These are phyloP conservation scores for Tricharina praecox DNA, from an alignment of 495 filamentous ascomycete species.

Conservation along the genomic window DNA sequence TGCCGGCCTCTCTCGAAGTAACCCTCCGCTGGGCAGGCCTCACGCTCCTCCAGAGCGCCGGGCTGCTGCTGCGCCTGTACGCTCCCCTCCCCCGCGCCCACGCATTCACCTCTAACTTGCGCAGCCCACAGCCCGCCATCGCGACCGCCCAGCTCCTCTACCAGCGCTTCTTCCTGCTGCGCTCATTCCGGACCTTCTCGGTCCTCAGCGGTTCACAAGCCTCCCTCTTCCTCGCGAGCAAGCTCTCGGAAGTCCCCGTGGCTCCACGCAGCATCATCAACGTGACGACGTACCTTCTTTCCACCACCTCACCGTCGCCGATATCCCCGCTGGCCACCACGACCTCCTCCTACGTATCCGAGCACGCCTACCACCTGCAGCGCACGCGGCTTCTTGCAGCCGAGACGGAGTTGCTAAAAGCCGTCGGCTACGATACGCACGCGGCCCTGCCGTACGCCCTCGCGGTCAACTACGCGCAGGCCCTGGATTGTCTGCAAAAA, in stretches of 20 bases:
- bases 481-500: conserved; percentile 44
- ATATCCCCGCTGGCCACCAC: conserved; percentile 38
- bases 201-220: conserved; percentile 64
- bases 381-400: conserved; percentile 45
- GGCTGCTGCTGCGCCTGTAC: conserved; percentile 56
- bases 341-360: conserved; percentile 53
- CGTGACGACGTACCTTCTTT: conserved; percentile 68
- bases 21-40: conserved; percentile 49
- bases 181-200: conserved; percentile 15
- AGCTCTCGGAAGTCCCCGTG: conserved; percentile 60
- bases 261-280: conserved; percentile 65
- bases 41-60: conserved; percentile 73
- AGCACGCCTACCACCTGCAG: conserved; percentile 47
- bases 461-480: conserved; percentile 84
- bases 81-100: not conserved
- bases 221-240: conserved; percentile 64
- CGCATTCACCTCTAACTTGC: conserved; percentile 4
- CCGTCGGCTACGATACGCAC: conserved; percentile 65
- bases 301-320: conserved; percentile 36
- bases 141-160: conserved; percentile 78
- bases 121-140: conserved; percentile 62
- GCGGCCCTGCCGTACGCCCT: conserved; percentile 71
- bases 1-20: conserved; percentile 63
- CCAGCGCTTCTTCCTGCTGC: conserved; percentile 66
- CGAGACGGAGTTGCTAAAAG: conserved; percentile 58